phyloP scores from a whole-genome alignment of 345 rosid species.

The Eucalyptus regnans region DNA sequence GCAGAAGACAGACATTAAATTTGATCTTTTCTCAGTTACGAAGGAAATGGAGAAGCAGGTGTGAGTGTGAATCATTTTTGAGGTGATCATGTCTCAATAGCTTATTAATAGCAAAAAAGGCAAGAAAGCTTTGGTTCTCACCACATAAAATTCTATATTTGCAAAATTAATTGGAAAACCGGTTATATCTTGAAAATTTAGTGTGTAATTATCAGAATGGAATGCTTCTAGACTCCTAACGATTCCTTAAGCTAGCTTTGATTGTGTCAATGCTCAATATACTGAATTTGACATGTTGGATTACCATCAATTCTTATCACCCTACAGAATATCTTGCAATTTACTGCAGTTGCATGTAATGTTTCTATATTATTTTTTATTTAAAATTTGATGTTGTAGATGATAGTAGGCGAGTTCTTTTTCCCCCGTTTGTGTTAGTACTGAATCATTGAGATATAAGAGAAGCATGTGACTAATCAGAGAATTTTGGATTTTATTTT shows the following conservation, averaged over 20 bases:
- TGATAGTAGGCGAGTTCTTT: not conserved
- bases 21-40: slow-evolving; percentile 68
- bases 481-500: not conserved
- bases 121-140: not conserved
- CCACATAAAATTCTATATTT: not conserved
- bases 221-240: not conserved
- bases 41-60: slow-evolving; percentile 99
- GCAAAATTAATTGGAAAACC: not conserved
- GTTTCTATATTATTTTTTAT: not conserved
- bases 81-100: not conserved
- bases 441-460: not conserved
- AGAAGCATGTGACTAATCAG: not conserved
- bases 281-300: not conserved
- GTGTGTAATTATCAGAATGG: not conserved
- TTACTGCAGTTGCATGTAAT: not conserved
- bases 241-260: not conserved
- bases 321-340: not conserved
- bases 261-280: not conserved
- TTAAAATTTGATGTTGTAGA: not conserved
- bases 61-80: not conserved
- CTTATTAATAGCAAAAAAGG: not conserved
- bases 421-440: not conserved
- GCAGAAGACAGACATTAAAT: slow-evolving; percentile 84
- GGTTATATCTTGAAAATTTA: not conserved
- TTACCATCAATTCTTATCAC: not conserved